Evolutionary conservation across 176 grass and related monocot species (phyloP), one percentile per base, ranked within the genome.

Genomic region (Urochloa ruziziensis): DNA sequence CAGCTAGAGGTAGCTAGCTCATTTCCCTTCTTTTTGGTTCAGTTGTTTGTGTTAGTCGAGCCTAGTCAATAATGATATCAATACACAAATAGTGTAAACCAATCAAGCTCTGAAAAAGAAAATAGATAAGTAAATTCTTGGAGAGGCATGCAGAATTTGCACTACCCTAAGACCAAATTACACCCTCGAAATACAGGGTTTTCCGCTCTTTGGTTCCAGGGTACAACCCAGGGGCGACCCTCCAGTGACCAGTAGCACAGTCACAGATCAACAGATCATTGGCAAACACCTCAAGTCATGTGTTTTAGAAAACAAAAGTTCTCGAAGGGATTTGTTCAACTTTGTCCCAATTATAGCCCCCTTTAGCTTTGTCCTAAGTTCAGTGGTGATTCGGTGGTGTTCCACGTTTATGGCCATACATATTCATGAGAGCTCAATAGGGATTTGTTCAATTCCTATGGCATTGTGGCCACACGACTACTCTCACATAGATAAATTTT

Each of bases 1-100:
- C 88, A 93, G 73, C 80, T 98, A 52, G 95, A 97, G 92, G 95
- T 97, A 64, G 80, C 67, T 86, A 57, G 46, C 63, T 35, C 11
- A 27, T 70, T 65, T 34, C 25, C 47, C 63, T 15, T 34, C 60
- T 7, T 72, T 80, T 84, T 73, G 64, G 43, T 83, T 63, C 25
- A 80, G 17, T 68, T 78, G 18, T 6, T 73, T 25, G 29, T 84
- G 36, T 48, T 46, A 28, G 39, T 46, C 39, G n/a, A 70, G 39
- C 39, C 44, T 10, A 24, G 42, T 40, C 6, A 17, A 9, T 70
- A 44, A 28, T 46, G 23, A 27, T 70, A 70, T 46, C n/a, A 46
- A 4, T 46, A 46, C 13, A 46, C 39, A 70, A 46, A 70, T 70
- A 40, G 24, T 44, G 39, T 43, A 42, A 14, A 43, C 37, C 6